Conservation (phyloP, 441 rosid genomes). For the Jatropha podagrica region DNA sequence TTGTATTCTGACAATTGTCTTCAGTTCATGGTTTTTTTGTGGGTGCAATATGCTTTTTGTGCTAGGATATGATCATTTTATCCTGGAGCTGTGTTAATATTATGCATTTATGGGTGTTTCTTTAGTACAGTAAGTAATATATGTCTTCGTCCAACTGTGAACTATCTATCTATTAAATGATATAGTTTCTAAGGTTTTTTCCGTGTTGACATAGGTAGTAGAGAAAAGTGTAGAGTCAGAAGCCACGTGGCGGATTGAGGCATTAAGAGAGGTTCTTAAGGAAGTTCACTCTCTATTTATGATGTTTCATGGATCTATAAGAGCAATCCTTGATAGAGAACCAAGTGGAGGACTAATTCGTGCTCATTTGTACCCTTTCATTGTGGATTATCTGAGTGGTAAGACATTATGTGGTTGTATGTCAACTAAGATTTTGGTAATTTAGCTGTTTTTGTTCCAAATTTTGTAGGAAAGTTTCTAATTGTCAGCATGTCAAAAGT, state of each 20-base stretch:
- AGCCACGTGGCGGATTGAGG: slow-evolving; percentile 76
- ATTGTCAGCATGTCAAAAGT: slow-evolving; percentile 88
- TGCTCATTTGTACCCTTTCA: slow-evolving; percentile 71
- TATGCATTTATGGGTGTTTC: not conserved
- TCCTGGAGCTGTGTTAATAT: not conserved
- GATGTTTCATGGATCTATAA: slow-evolving; percentile 83
- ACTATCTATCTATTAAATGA: not conserved
- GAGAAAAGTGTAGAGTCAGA: slow-evolving; percentile 73
- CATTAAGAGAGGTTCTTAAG: slow-evolving; percentile 72
- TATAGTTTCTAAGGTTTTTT: slow-evolving; percentile 4
- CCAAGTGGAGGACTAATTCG: slow-evolving; percentile 73
- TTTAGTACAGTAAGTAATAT: not conserved
- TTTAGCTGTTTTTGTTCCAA: slow-evolving; percentile 43
- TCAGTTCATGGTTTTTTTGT: not conserved
- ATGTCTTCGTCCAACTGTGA: not conserved
- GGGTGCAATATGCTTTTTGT: not conserved
- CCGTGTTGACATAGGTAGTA: slow-evolving; percentile 50
- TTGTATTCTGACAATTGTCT: not conserved
- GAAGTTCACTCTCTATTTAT: slow-evolving; percentile 89
- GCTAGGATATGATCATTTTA: not conserved
- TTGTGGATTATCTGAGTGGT: slow-evolving; percentile 86
- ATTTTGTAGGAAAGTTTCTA: slow-evolving; percentile 64
- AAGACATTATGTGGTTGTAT: slow-evolving; percentile 25
- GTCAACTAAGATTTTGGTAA: slow-evolving; percentile 18
- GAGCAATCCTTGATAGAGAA: slow-evolving; percentile 78